Base-by-base conservation (phyloP, 257 asterid species). In the Plantago major region DNA sequence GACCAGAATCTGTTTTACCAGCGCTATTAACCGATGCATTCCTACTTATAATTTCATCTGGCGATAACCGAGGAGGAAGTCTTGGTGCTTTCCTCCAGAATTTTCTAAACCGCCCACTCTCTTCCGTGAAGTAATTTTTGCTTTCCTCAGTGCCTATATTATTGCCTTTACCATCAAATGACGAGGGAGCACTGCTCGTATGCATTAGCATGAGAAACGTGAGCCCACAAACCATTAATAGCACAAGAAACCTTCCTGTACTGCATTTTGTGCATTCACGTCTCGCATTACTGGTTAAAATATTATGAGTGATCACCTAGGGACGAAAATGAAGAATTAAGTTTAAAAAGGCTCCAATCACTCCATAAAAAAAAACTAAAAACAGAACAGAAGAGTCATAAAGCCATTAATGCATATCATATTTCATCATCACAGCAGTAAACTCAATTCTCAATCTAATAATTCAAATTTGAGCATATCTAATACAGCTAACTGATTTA, bases 21-120 rank as follows among this genome's bases (percentile, higher is more conserved):
- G 71, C 38, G 54, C 58, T 68, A 53, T 61, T 77, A 65, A 74
- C 70, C 1, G 94, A 68, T 16, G 58, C 74, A 65, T 79, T 83
- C 73, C 82, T 71, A 48, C 68, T 58, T 71, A 55, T 52, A 62
- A 93, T 87, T 71, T 93, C 92, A 72, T 93, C 99, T 6, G 97
- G 99, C 0, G 97, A 77, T 62, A 93, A 71, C 17, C 81, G 78
- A 57, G 99, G 97, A 62, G 97, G 95, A 71, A 88, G 95, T 75
- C 89, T 82, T 0, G 94, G 96, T 15, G 84, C 85, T 73, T 81
- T 89, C 72, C 88, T 87, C 97, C 89, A 83, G 61, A 89, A 75
- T 72, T 48, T 81, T 69, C 81, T 54, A 67, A 92, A 77, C 56
- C 66, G 76, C 52, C 83, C 82, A 26, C 67, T 79, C 64, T 70